phyloP scores from a whole-genome alignment of 2,329 filamentous ascomycete species.

The Aspergillus sp. region DNA sequence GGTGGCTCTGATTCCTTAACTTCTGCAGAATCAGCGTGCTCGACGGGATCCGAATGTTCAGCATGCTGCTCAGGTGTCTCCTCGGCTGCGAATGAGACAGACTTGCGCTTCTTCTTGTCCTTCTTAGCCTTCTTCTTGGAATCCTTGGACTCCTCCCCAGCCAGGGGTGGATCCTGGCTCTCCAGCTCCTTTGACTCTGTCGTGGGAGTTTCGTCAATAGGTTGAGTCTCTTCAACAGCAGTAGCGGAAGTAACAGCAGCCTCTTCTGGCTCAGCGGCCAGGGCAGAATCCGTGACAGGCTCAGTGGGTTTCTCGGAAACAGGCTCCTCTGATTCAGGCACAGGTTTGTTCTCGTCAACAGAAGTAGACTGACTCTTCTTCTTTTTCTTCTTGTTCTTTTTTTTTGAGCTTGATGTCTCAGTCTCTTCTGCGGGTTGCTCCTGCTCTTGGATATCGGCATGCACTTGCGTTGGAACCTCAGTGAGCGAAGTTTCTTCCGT shows the following conservation, averaged over 20 bases:
- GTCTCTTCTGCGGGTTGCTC: slow-evolving; percentile 9
- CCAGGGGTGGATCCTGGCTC: neutral
- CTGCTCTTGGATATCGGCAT: slow-evolving; percentile 1
- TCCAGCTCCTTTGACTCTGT: slow-evolving; percentile 2
- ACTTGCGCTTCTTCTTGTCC: slow-evolving; percentile 31
- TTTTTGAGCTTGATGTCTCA: slow-evolving; percentile 22
- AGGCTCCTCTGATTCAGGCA: neutral
- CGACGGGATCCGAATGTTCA: slow-evolving; percentile 2
- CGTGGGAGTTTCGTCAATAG: neutral
- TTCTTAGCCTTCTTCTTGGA: slow-evolving; percentile 45
- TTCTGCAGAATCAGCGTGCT: neutral
- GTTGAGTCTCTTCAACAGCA: neutral
- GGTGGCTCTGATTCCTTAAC: neutral
- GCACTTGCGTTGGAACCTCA: neutral
- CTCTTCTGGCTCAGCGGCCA: neutral
- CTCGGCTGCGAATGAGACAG: slow-evolving; percentile 26
- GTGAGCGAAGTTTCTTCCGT: neutral
- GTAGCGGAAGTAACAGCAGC: neutral
- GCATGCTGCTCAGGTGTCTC: slow-evolving; percentile 7
- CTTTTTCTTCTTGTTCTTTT: slow-evolving; percentile 44
- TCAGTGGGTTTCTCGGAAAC: neutral
- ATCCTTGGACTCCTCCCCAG: slow-evolving; percentile 16
- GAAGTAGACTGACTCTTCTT: slow-evolving; percentile 18
- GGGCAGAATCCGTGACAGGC: neutral
- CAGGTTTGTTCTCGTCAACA: slow-evolving; percentile 1